These are phyloP conservation scores for Hypoxylon sp. DNA, from an alignment of 2,329 filamentous ascomycete genomes.

Conservation along the genomic window DNA sequence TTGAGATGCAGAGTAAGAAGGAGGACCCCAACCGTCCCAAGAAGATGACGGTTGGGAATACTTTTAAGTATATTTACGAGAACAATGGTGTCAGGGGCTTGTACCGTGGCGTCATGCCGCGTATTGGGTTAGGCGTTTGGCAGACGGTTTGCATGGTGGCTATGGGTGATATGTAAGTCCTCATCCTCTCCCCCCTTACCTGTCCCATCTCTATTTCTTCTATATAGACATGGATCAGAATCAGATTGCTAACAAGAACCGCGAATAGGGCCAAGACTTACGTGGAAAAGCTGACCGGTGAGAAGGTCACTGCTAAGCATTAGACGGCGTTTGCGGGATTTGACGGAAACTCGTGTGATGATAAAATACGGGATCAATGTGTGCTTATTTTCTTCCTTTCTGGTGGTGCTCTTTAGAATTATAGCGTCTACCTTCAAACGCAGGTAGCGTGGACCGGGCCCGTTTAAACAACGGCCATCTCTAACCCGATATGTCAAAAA, in stretches of 20 bases:
- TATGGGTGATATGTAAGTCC: slow-evolving; percentile 92
- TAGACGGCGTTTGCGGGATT: slow-evolving; percentile 59
- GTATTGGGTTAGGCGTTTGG: slow-evolving; percentile 96
- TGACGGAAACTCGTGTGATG: slow-evolving; percentile 40
- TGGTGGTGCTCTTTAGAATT: slow-evolving; percentile 17
- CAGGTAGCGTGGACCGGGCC: slow-evolving; percentile 1
- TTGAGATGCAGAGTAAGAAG: slow-evolving; percentile 99
- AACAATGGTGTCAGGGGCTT: slow-evolving; percentile 90
- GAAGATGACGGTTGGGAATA: slow-evolving; percentile 97
- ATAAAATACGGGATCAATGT: slow-evolving; percentile 33
- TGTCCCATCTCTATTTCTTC: background rate
- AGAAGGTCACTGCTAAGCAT: slow-evolving; percentile 75
- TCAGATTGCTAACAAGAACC: slow-evolving; percentile 45
- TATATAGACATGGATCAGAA: slow-evolving; percentile 17
- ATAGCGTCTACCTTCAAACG: slow-evolving; percentile 2
- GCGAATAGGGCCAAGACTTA: slow-evolving; percentile 71
- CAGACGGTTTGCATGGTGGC: slow-evolving; percentile 99
- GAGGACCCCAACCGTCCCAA: slow-evolving; percentile 97
- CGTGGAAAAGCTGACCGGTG: slow-evolving; percentile 75
- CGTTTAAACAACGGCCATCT: background rate
- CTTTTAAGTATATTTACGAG: slow-evolving; percentile 87
- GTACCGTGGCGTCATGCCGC: slow-evolving; percentile 94
- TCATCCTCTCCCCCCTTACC: slow-evolving; percentile 10
- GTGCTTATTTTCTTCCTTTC: slow-evolving; percentile 20
- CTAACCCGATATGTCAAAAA: slow-evolving; percentile 10